A percentile compares a stretch with the other conserved stretches of the same genome.
Conservation (phyloP, 139 green algal genomes). For the Chlorella sp. region DNA sequence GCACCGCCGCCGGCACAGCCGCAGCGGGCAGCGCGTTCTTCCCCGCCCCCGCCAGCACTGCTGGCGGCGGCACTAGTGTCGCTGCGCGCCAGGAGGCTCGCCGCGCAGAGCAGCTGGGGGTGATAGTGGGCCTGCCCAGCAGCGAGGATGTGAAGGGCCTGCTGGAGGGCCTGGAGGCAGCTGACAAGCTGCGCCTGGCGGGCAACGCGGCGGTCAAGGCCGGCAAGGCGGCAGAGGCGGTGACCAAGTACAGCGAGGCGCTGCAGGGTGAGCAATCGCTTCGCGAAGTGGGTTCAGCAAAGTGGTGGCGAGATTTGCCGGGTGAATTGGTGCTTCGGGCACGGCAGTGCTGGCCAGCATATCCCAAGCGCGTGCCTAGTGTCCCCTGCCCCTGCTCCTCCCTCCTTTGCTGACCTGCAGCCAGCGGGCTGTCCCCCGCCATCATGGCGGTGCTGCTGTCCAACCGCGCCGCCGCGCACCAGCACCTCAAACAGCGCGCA, state of each 20-base stretch:
- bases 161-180: conserved; percentile 22
- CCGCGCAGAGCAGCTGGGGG: not conserved
- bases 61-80: not conserved
- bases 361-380: no score
- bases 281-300: not conserved
- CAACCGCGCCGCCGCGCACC: conserved; percentile 84
- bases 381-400: no score
- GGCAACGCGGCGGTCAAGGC: conserved; percentile 69
- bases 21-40: conserved; percentile 30
- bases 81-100: not conserved
- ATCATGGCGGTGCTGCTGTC: conserved; percentile 80
- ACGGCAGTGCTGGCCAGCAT: no score
- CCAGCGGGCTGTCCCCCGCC: conserved; percentile 36
- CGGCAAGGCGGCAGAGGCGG: conserved; percentile 45
- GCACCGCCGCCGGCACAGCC: not conserved
- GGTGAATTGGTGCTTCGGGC: no score
- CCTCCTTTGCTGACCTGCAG: conserved; percentile 8
- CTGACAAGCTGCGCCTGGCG: conserved; percentile 52
- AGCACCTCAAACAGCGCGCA: conserved; percentile 43
- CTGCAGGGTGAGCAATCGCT: not conserved
- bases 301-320: no score
- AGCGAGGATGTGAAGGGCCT: conserved; percentile 18
- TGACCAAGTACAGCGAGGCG: conserved; percentile 59
- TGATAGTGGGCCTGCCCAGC: conserved; percentile 29
- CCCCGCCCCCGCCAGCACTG: not conserved